Evolutionary conservation across 2,329 filamentous ascomycete species (phyloP), one percentile per base, ranked within the genome.

Genomic region (Colletotrichum camelliae): DNA sequence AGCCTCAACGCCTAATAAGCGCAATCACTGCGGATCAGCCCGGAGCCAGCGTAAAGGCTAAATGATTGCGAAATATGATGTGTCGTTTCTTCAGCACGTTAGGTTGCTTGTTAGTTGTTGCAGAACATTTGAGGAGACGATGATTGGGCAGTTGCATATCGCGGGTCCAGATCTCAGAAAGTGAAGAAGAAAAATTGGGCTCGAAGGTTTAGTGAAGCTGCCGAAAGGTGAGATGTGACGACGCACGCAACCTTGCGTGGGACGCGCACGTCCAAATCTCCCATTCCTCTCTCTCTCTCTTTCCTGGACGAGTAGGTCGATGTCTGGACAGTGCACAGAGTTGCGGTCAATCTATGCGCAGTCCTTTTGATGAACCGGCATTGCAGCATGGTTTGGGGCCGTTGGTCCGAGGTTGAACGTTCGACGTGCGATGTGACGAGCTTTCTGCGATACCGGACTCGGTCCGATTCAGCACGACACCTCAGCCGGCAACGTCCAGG

Each of bases 361-460:
- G 43, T 52, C 18, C 43, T 52, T 52, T 52, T 21, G 43, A 52
- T 21, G 43, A 52, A 12, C 43, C 43, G 43, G 43, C 43, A 52
- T 52, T 52, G 43, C n/a, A 52, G 43, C 43, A 52, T 21, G 43
- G 43, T 52, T 52, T 52, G n/a, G 43, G 43, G 43, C 43, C 43
- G 43, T 21, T 52, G 43, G 43, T 52, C 43, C 43, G 43, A 52
- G 43, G 43, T 52, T 52, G 43, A 52, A 21, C 43, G n/a, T 52
- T 52, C 3, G 43, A 52, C 6, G n/a, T 52, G 43, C n/a, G n/a
- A 52, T 21, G 43, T 52, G 43, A 52, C 75, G 79, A 62, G 80
- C 80, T 6, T 52, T 33, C 33, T 33, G 58, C 29, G 29, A 61
- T 61, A 33, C n/a, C 58, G 33, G 58, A 4, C 31, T 61, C 58